phyloP scores from a whole-genome alignment of 2,329 filamentous ascomycete species.

The Aspergillus texensis region DNA sequence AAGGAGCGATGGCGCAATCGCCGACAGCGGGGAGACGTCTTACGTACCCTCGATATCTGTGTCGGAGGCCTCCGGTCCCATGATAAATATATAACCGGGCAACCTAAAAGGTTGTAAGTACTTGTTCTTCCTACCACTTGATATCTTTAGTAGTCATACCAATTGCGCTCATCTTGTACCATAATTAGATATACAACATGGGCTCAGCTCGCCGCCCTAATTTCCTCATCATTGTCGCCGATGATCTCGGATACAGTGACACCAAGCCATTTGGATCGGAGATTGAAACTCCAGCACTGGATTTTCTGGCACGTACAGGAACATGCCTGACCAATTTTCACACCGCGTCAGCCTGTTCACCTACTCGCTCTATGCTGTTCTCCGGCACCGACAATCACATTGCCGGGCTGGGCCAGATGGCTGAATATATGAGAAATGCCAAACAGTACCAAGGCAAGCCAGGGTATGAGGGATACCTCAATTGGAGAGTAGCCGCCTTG shows the following conservation, averaged over 20 bases:
- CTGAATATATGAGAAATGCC: conserved; percentile 59
- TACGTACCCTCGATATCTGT: background rate
- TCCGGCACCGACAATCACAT: conserved; percentile 64
- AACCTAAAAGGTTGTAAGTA: background rate
- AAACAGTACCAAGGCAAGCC: conserved; percentile 57
- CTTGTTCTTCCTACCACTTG: background rate
- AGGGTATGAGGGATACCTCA: conserved; percentile 67
- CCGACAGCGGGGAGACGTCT: background rate
- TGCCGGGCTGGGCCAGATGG: conserved; percentile 59
- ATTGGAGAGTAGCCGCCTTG: conserved; percentile 60
- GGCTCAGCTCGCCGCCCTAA: conserved; percentile 49
- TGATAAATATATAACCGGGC: background rate
- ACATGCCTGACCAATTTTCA: conserved; percentile 67
- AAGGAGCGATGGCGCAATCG: background rate
- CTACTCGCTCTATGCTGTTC: conserved; percentile 68
- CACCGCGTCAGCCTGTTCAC: conserved; percentile 66
- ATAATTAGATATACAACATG: background rate
- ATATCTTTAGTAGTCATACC: background rate
- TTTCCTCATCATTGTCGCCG: conserved; percentile 62
- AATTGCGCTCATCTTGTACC: background rate
- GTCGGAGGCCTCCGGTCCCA: background rate
- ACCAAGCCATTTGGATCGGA: conserved; percentile 62
- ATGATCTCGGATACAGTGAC: conserved; percentile 64
- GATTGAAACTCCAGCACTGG: conserved; percentile 62
- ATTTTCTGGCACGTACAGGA: conserved; percentile 55